Base-by-base conservation (phyloP, 805 yeast species). In the Candida boidinii region DNA sequence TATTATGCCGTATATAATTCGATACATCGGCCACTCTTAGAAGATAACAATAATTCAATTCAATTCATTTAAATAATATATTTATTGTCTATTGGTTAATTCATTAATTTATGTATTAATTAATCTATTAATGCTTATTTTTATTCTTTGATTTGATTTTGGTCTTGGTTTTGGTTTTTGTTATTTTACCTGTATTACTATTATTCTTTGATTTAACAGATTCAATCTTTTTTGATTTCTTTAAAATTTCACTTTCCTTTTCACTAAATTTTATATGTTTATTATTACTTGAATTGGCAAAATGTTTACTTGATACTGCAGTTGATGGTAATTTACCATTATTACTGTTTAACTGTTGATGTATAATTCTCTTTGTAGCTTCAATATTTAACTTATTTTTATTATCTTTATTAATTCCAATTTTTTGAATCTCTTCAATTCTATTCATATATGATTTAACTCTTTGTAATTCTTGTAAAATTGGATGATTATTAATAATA, bases 391-490 rank as follows among this genome's bases (percentile, higher is more conserved):
- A 13, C 8, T 30, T 27, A 13, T 35, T 32, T 14, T 32, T 35
- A 7, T 27, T 41, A 5, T 45, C 46, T 15, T 52, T 45, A n/a
- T 53, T 37, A 26, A 53, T 35, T 36, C 48, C 40, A 22, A 44
- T 33, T 37, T 55, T 29, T 15, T 59, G 61, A 5, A 64, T 51
- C 3, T 49, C 60, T 42, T 73, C 73, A 23, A 72, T 65, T 46
- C 76, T 66, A 24, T 66, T 66, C 76, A 81, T 79, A 42, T 79
- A 80, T n/a, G 64, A 48, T 50, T 79, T 81, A 26, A 83, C 78
- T 39, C 87, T 62, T 7, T 61, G 64, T 33, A 84, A 58, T 46
- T 82, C 94, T 20, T 58, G 58, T 76, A 78, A 74, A 15, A 86
- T 70, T 2, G 79, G 76, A 43, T 80, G 85, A 6, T 56, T 51